Evolutionary conservation across 208 protist genomes (phyloP), one percentile per base, ranked within the genome.

Genomic region (Trypanosoma scelopori): DNA sequence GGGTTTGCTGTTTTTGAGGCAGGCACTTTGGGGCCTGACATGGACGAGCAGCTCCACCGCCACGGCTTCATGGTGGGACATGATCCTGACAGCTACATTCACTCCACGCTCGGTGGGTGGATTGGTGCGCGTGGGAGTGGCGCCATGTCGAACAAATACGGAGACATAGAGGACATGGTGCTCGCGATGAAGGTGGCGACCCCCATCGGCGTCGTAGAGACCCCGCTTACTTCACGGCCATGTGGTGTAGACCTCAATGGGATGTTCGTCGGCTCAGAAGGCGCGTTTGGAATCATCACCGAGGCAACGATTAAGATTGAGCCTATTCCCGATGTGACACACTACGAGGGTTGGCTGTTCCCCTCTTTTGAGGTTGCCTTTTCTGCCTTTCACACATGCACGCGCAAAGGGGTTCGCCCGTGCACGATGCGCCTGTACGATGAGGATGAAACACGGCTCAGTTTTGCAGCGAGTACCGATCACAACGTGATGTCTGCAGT

Each of bases 101-200:
- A 97, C 82, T 96, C 89, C 27, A 95, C 96, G 16, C 76, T 98
- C 3, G 96, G 96, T 46, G 96, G 96, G 27, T 98, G 96, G 94
- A 96, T 98, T 50, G 92, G 84, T 22, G 96, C 96, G n/a, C 83
- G 94, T 20, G 90, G 93, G 32, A 97, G 92, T 57, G 96, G 96
- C 49, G 94, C 95, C 60, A 96, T 98, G 84, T 97, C 93, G n/a
- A 98, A 97, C 71, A 81, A 91, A 63, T 98, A 98, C 81, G 94
- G 94, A 35, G 93, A 98, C 73, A 94, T 97, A 66, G 93, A 98
- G 68, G 77, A 97, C 27, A 97, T 98, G 85, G 74, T 98, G 12
- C 48, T 98, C n/a, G 52, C 85, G 13, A 69, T 98, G 53, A 97
- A 92, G 66, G 82, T 97, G 64, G 94, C 80, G 39, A 98, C 96